A percentile compares a stretch with the other conserved stretches of the same genome.
These are phyloP conservation scores for Dalbergia cultrata DNA, from an alignment of 306 rosid species.

Conservation along the genomic window DNA sequence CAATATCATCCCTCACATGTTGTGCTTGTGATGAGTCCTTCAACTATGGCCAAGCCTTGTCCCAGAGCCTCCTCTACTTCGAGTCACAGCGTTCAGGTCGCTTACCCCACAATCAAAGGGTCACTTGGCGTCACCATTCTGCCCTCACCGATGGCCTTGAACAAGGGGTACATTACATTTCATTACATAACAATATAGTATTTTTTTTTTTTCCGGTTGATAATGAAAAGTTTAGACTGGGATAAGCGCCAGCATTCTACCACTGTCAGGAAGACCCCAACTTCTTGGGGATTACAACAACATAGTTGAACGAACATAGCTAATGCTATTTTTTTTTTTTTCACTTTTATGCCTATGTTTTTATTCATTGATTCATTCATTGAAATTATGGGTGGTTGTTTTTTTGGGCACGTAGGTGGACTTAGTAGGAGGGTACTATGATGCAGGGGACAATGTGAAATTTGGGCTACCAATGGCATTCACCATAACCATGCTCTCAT, in stretches of 20 bases:
- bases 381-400: background rate
- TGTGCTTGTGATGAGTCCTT: conserved; percentile 52
- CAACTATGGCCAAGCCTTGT: conserved; percentile 70
- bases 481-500: conserved; percentile 81
- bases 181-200: background rate
- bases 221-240: no score
- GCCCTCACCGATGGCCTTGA: conserved; percentile 84
- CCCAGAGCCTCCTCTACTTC: conserved; percentile 80
- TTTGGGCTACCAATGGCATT: conserved; percentile 93
- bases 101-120: conserved; percentile 81
- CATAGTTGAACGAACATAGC: background rate
- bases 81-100: conserved; percentile 92
- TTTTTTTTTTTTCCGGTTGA: no score
- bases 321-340: background rate
- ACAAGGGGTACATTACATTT: conserved; percentile 64
- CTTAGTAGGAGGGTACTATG: conserved; percentile 92
- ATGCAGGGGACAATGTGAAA: conserved; percentile 91
- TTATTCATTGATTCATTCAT: background rate
- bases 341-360: background rate
- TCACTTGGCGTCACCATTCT: conserved; percentile 86
- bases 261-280: no score
- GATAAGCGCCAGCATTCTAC: no score
- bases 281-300: no score
- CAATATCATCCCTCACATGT: conserved; percentile 40
- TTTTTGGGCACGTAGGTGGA: conserved; percentile 63